phyloP scores from a whole-genome alignment of 2,329 filamentous ascomycete species.

The Phaeosphaeriaceae sp. region DNA sequence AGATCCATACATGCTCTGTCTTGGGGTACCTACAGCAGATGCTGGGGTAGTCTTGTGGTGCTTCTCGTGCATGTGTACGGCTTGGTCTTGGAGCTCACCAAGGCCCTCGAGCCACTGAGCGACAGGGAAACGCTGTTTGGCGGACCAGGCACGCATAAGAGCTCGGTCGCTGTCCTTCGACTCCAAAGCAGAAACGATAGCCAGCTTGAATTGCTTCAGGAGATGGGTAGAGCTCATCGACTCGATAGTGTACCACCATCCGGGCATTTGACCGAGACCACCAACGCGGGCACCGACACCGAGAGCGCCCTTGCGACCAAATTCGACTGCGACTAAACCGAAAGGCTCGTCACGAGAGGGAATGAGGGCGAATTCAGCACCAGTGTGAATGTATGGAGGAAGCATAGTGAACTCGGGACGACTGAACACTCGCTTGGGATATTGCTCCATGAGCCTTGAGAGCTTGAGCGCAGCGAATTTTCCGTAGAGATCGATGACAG shows the following conservation, averaged over 20 bases:
- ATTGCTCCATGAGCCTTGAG: background rate
- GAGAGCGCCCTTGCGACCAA: background rate
- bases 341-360: background rate
- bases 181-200: background rate
- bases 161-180: background rate
- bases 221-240: background rate
- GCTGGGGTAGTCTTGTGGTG: background rate
- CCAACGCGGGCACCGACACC: background rate
- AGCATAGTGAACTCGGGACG: background rate
- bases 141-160: background rate
- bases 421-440: background rate
- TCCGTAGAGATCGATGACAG: background rate
- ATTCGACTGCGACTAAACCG: background rate
- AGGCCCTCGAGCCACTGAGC: background rate
- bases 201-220: background rate
- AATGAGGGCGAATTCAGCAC: background rate
- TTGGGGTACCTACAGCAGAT: background rate
- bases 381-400: background rate
- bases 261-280: background rate
- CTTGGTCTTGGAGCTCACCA: background rate
- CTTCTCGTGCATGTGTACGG: background rate
- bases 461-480: background rate
- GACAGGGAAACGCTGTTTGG: background rate
- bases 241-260: background rate
- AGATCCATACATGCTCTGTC: background rate